Evolutionary conservation across 768 basidiomycete genomes (phyloP).

Genomic region (Suillus weaverae): DNA sequence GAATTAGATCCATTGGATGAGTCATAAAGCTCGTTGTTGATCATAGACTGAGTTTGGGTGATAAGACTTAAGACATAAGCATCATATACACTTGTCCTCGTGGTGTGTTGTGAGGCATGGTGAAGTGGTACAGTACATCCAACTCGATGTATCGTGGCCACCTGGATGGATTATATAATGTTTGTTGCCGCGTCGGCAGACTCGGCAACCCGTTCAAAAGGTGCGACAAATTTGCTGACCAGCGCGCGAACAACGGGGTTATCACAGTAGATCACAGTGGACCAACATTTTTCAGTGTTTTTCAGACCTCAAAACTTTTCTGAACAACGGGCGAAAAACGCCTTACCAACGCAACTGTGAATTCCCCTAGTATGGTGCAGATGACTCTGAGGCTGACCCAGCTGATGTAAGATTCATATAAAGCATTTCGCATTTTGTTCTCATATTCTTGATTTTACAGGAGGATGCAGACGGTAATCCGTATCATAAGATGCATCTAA

Average conservation of each 20-base stretch:
- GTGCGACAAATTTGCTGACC: background rate
- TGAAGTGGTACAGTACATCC: no score
- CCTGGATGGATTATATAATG: background rate
- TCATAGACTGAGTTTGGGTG: no score
- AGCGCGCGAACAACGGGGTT: background rate
- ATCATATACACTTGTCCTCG: no score
- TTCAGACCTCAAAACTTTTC: background rate
- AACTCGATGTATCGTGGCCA: background rate
- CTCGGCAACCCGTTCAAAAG: background rate
- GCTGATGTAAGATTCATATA: slow-evolving; percentile 38
- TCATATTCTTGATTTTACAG: slow-evolving; percentile 29
- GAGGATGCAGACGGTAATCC: slow-evolving; percentile 81
- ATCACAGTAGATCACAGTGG: background rate
- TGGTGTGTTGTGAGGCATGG: no score
- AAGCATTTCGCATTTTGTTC: background rate
- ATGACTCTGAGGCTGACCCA: slow-evolving; percentile 61
- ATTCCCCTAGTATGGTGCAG: slow-evolving; percentile 44
- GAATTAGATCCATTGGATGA: no score
- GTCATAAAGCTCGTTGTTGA: no score
- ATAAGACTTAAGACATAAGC: no score
- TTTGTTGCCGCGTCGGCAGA: background rate
- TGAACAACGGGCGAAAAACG: background rate
- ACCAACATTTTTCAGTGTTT: background rate
- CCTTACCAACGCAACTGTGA: background rate
- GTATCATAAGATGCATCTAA: slow-evolving; percentile 83